Conservation (phyloP, 352 stramenopile species). For the Phytophthora pistaciae region DNA sequence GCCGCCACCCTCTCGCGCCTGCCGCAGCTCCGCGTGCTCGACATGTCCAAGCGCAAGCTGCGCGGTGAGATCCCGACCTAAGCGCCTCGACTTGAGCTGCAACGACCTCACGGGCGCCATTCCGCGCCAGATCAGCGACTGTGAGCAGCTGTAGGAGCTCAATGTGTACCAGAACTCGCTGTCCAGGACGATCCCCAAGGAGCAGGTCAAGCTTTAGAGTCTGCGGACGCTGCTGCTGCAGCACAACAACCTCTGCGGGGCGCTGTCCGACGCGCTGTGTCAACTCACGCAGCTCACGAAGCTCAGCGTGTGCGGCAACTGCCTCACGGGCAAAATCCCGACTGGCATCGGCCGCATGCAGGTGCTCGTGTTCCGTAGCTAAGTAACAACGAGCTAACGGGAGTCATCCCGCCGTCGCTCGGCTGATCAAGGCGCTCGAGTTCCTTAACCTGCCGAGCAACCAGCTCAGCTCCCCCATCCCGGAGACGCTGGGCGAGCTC, state of each 20-base stretch:
- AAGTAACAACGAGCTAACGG: no score
- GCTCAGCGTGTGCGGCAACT: slow-evolving; percentile 82
- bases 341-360: no score
- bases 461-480: no score
- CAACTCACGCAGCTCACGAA: slow-evolving; percentile 69
- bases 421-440: no score
- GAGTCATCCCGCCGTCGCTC: no score
- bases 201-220: slow-evolving; percentile 63
- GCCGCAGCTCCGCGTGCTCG: slow-evolving; percentile 72
- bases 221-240: slow-evolving; percentile 83
- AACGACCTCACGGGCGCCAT: slow-evolving; percentile 77
- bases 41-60: slow-evolving; percentile 86
- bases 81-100: slow-evolving; percentile 81
- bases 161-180: slow-evolving; percentile 86
- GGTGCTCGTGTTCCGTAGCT: no score
- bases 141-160: slow-evolving; percentile 76
- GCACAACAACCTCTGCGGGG: slow-evolving; percentile 81
- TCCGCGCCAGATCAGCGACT: no score
- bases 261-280: slow-evolving; percentile 61
- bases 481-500: slow-evolving; percentile 69
- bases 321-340: slow-evolving; percentile 69
- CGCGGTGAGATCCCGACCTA: slow-evolving; percentile 64
- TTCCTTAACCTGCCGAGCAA: no score
- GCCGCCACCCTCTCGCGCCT: slow-evolving; percentile 59
- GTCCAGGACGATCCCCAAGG: slow-evolving; percentile 56